These are phyloP conservation scores for Saccharomycopsis malanga DNA, from an alignment of 805 yeast genomes.

Conservation along the genomic window DNA sequence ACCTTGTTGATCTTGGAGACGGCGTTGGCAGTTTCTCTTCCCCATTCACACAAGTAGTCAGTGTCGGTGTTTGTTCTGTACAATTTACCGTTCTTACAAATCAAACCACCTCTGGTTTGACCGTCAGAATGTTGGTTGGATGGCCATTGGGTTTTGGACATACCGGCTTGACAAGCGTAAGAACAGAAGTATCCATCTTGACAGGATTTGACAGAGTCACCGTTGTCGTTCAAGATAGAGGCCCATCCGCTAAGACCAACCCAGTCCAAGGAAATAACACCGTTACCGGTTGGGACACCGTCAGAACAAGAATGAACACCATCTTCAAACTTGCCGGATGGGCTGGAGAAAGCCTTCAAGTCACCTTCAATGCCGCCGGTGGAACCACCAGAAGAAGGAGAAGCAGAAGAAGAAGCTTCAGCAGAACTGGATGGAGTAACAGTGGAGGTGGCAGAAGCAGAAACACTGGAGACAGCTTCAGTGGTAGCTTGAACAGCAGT, in stretches of 20 bases:
- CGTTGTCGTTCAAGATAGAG: constrained; percentile 51
- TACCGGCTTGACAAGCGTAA: constrained; percentile 73
- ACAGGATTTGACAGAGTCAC: constrained; percentile 63
- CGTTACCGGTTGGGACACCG: constrained; percentile 69
- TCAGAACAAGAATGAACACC: constrained; percentile 60
- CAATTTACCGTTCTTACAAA: constrained; percentile 66
- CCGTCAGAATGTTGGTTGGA: constrained; percentile 57
- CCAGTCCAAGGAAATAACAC: constrained; percentile 70
- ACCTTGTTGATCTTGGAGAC: constrained; percentile 49
- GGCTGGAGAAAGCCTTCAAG: constrained; percentile 47
- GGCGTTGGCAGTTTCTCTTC: constrained; percentile 47
- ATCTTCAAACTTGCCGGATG: constrained; percentile 56
- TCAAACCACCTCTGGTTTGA: constrained; percentile 66
- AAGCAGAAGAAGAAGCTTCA: constrained; percentile 27
- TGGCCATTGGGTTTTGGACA: constrained; percentile 81
- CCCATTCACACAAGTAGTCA: constrained; percentile 80
- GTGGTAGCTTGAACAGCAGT: constrained; percentile 34
- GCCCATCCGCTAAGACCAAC: constrained; percentile 80
- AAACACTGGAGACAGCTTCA: constrained; percentile 64
- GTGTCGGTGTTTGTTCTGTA: constrained; percentile 69
- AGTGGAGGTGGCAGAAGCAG: constrained; percentile 23
- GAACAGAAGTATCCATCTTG: constrained; percentile 66
- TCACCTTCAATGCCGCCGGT: constrained; percentile 44
- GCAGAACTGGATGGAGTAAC: constrained; percentile 24
- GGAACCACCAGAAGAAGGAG: constrained; percentile 18